A percentile compares a stretch with the other conserved stretches of the same genome.
phyloP scores from a whole-genome alignment of 2,329 filamentous ascomycete genomes.

The Tolypocladium inflatum region DNA sequence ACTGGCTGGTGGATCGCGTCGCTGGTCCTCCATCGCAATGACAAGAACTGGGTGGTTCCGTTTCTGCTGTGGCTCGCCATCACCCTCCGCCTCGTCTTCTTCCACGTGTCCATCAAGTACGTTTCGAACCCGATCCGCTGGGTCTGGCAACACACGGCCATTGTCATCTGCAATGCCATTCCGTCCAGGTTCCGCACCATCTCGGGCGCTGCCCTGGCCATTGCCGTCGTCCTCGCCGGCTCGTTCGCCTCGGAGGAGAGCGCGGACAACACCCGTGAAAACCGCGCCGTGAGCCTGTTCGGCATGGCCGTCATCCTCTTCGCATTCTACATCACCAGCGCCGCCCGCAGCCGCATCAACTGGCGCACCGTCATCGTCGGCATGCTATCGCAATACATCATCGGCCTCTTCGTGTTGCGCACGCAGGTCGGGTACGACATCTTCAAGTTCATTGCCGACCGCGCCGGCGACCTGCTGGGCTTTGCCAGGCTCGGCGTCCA shows the following conservation, averaged over 20 bases:
- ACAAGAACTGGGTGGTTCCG: conserved; percentile 74
- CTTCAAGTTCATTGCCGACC: conserved; percentile 75
- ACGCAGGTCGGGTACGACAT: conserved; percentile 78
- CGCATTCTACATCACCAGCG: conserved; percentile 61
- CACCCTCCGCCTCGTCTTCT: conserved; percentile 62
- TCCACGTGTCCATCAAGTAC: conserved; percentile 60
- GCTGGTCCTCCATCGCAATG: conserved; percentile 60
- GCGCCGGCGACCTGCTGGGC: conserved; percentile 64
- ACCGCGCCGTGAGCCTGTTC: conserved; percentile 73
- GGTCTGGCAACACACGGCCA: conserved; percentile 57
- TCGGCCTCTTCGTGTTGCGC: conserved; percentile 80
- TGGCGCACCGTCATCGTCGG: conserved; percentile 82
- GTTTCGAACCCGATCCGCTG: conserved; percentile 57
- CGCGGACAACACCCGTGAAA: conserved; percentile 66
- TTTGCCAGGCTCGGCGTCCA: conserved; percentile 64
- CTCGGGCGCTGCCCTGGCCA: conserved; percentile 51
- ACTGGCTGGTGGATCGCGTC: conserved; percentile 68
- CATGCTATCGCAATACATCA: conserved; percentile 79
- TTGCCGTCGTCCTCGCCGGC: conserved; percentile 68
- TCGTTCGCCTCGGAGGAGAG: conserved; percentile 64
- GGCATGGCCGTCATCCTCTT: conserved; percentile 65
- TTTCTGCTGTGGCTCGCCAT: conserved; percentile 74
- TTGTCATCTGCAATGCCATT: conserved; percentile 48
- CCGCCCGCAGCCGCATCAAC: conserved; percentile 51
- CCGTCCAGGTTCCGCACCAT: conserved; percentile 58